Conservation (phyloP, 345 rosid species). For the Hypericum perforatum region DNA sequence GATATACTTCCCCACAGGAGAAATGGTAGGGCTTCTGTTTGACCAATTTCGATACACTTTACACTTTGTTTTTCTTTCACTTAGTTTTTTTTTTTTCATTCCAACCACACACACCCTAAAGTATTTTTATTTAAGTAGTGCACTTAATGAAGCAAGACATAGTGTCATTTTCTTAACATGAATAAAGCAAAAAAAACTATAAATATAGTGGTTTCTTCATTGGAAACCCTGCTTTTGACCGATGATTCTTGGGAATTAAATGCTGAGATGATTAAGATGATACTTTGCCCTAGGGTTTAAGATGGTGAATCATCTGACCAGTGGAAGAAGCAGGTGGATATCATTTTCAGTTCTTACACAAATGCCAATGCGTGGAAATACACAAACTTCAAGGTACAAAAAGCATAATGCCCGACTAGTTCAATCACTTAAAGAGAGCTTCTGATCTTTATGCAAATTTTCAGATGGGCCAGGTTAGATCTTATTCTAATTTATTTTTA, state of each 20-base stretch:
- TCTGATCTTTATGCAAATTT: conserved; percentile 22
- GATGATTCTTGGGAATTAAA: neutral
- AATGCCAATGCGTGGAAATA: conserved; percentile 18
- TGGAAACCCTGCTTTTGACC: too few relatives aligned
- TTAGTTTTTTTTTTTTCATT: too few relatives aligned
- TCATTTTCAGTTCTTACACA: conserved; percentile 17
- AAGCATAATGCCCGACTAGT: conserved; percentile 33
- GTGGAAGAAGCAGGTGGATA: conserved; percentile 5
- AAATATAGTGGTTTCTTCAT: neutral
- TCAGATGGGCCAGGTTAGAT: conserved; percentile 31
- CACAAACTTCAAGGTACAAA: conserved; percentile 45
- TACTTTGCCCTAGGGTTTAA: conserved; percentile 7
- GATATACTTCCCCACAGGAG: too few relatives aligned
- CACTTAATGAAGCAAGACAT: too few relatives aligned
- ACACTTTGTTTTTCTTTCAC: too few relatives aligned
- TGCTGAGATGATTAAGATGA: neutral
- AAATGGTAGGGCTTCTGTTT: too few relatives aligned
- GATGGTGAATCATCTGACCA: conserved; percentile 13
- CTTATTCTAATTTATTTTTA: conserved; percentile 19
- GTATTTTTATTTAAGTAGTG: too few relatives aligned
- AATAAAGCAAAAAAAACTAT: too few relatives aligned
- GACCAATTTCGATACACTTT: too few relatives aligned
- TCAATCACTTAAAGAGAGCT: conserved; percentile 51
- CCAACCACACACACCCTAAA: too few relatives aligned
- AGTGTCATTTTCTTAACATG: too few relatives aligned